These are phyloP conservation scores for Neoboletus brunneissimus DNA, from an alignment of 768 basidiomycete species.

Conservation along the genomic window DNA sequence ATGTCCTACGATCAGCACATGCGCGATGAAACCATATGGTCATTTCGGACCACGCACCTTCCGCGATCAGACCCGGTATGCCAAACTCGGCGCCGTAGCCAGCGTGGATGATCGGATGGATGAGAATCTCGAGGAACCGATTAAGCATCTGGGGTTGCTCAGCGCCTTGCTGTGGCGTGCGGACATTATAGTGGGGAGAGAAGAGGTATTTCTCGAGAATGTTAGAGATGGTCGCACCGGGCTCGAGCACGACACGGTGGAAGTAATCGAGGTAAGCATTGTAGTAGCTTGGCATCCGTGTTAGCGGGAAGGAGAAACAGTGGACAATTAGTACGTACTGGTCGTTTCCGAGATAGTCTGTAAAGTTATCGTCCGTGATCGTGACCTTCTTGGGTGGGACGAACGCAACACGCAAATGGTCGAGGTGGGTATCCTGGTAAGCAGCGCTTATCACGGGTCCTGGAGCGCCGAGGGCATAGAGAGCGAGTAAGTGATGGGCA, in stretches of 20 bases:
- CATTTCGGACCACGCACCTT: slow-evolving; percentile 41
- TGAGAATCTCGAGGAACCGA: slow-evolving; percentile 54
- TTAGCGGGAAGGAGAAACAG: neutral
- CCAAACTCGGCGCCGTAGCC: slow-evolving; percentile 67
- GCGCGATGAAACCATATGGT: neutral
- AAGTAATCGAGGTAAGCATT: slow-evolving; percentile 35
- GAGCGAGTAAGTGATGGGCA: slow-evolving; percentile 54
- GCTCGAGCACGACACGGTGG: slow-evolving; percentile 29
- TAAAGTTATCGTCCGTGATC: slow-evolving; percentile 25
- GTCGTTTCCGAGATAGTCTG: slow-evolving; percentile 31
- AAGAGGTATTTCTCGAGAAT: slow-evolving; percentile 65
- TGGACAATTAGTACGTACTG: slow-evolving; percentile 20
- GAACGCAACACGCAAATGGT: slow-evolving; percentile 37
- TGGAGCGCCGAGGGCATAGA: slow-evolving; percentile 59
- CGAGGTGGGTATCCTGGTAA: slow-evolving; percentile 39
- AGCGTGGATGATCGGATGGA: slow-evolving; percentile 65
- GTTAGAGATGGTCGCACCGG: slow-evolving; percentile 28
- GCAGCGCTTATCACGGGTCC: slow-evolving; percentile 39
- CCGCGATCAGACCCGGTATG: slow-evolving; percentile 57
- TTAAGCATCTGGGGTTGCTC: slow-evolving; percentile 56
- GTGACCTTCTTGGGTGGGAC: slow-evolving; percentile 20
- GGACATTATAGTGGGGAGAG: slow-evolving; percentile 48
- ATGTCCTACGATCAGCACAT: neutral
- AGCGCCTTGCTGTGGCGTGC: slow-evolving; percentile 22
- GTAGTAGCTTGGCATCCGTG: slow-evolving; percentile 23